Conservation (phyloP, 495 filamentous ascomycete genomes). For the Tuber borchii region DNA sequence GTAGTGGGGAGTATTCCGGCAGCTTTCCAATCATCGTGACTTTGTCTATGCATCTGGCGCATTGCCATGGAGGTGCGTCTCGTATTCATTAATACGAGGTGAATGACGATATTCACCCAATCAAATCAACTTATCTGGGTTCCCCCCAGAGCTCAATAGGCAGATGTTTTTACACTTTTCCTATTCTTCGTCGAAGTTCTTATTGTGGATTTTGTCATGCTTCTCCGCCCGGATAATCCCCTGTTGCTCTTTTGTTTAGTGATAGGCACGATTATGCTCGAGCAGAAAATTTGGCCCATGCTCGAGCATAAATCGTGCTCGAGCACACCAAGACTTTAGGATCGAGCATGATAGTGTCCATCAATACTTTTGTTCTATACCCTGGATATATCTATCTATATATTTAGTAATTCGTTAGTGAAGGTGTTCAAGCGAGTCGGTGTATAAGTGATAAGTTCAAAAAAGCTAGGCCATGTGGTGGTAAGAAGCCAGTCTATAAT, state of each 20-base stretch:
- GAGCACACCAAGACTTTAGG: too few species aligned
- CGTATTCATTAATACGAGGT: neutral
- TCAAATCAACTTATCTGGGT: neutral
- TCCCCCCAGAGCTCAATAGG: neutral
- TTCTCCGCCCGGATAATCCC: neutral
- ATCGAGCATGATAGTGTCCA: too few species aligned
- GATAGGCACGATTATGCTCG: too few species aligned
- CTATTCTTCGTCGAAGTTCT: neutral
- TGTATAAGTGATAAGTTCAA: neutral
- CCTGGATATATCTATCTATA: neutral
- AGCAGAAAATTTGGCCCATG: too few species aligned
- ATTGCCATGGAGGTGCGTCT: neutral
- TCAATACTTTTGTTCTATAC: neutral
- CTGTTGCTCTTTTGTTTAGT: too few species aligned
- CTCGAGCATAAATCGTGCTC: too few species aligned
- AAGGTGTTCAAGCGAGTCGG: neutral
- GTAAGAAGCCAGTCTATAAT: neutral
- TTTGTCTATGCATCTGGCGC: neutral
- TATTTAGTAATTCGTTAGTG: neutral
- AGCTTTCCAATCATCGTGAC: neutral
- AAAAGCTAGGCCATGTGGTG: neutral
- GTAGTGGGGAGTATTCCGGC: neutral
- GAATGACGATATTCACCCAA: neutral
- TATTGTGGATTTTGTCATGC: neutral
- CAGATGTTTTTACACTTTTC: neutral